Evolutionary conservation across 352 stramenopile species (phyloP), one percentile per base, ranked within the genome.

Genomic region (Globisporangium solare): DNA sequence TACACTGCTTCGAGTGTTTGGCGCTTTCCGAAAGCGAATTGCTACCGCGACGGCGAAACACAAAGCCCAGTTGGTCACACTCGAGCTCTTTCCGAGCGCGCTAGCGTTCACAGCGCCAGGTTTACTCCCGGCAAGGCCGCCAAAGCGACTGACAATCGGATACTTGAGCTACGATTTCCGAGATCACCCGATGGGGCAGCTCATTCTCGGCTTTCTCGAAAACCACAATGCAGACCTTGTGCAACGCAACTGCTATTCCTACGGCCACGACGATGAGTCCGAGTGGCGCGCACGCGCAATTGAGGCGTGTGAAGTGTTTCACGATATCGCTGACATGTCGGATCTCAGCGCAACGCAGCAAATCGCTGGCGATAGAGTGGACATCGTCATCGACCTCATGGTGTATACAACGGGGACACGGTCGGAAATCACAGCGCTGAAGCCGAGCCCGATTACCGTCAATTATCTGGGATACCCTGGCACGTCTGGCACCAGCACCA

Each of bases 381-480:
- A 98, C 47, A 69, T 98, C 24, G 45, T 97, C 10, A 66, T 98
- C 5, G 92, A 98, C 47, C 78, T 98, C 50, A 97, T 97, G 87
- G 85, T 69, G 3, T 87, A 97, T 59, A 98, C 92, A 4, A 87
- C 86, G 21, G 89, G 89, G 5, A 78, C 81, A 5, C 71, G 92
- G 40, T 46, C 83, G 45, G 71, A 73, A 11, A 88, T 95, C 39
- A 49, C 64, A 14, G 73, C 85, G 5, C 62, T 90, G n/a, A 63
- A 68, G 0, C 89, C 79, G 0, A 88, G 68, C 17, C 68, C 55
- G 1, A 68, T 96, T 5, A 51, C 88, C 6, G 78, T 97, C 31
- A 97, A 94, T 40, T 98, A 97, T 54, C 59, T 98, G 3, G 92
- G 91, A 2, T 98, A 86, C 63, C 92, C 92, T 0, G 92, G 92